phyloP scores from a whole-genome alignment of 1,139 yeast species.

The Pichia sp. region DNA sequence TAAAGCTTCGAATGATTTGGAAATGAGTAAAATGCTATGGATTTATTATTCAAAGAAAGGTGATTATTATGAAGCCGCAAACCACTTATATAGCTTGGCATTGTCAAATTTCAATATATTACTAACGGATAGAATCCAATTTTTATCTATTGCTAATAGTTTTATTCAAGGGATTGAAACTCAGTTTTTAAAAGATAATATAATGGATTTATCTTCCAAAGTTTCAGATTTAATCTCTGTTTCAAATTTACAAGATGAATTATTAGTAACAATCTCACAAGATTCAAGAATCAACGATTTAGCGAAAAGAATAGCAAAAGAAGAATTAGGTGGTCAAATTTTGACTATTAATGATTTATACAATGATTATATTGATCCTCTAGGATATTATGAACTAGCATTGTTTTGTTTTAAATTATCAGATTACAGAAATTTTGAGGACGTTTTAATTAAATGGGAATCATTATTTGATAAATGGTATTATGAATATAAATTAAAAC shows the following conservation, averaged over 20 bases:
- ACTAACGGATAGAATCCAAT: slow-evolving; percentile 75
- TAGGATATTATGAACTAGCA: slow-evolving; percentile 81
- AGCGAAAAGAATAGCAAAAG: slow-evolving; percentile 41
- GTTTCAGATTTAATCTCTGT: slow-evolving; percentile 83
- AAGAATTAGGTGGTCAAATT: slow-evolving; percentile 56
- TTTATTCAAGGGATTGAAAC: slow-evolving; percentile 84
- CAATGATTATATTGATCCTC: slow-evolving; percentile 81
- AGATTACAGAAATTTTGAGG: slow-evolving; percentile 71
- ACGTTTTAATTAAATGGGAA: slow-evolving; percentile 66
- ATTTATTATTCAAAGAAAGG: slow-evolving; percentile 81
- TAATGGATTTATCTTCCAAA: slow-evolving; percentile 61
- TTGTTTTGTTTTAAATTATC: slow-evolving; percentile 73
- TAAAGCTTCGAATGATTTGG: slow-evolving; percentile 59
- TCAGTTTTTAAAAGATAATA: slow-evolving; percentile 68
- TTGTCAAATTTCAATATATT: slow-evolving; percentile 65
- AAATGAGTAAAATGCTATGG: slow-evolving; percentile 82
- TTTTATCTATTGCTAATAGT: slow-evolving; percentile 85
- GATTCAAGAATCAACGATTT: slow-evolving; percentile 52
- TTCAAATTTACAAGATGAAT: slow-evolving; percentile 82
- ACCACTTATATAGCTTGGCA: slow-evolving; percentile 68
- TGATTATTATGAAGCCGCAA: slow-evolving; percentile 76
- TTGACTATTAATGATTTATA: slow-evolving; percentile 71
- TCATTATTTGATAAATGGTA: slow-evolving; percentile 44
- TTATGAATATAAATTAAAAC: slow-evolving; percentile 30
- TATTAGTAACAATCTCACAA: slow-evolving; percentile 49